These are phyloP conservation scores for Alternaria brassicae DNA, from an alignment of 2,329 filamentous ascomycete genomes.

Conservation along the genomic window DNA sequence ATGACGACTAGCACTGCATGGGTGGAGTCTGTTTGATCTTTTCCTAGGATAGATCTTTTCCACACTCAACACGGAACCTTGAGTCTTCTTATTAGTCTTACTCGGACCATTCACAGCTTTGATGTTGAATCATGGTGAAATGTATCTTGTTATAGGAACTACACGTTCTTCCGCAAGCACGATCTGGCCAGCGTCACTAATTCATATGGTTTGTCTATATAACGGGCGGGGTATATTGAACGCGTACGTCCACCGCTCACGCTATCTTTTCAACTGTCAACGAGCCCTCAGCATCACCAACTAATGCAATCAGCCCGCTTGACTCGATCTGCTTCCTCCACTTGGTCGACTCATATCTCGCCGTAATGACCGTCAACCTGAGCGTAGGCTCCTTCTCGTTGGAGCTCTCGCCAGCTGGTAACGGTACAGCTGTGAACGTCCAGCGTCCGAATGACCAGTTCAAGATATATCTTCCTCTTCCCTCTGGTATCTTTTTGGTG, in stretches of 20 bases:
- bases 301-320: conserved; percentile 53
- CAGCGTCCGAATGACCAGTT: conserved; percentile 99
- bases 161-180: background rate
- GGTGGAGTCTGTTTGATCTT: conserved; percentile 6
- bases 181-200: no score
- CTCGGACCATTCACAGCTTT: background rate
- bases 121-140: background rate
- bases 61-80: conserved; percentile 3
- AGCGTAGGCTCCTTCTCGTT: conserved; percentile 62
- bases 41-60: conserved; percentile 6
- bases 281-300: conserved; percentile 28
- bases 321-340: conserved; percentile 77
- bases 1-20: conserved; percentile 12
- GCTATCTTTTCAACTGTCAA: conserved; percentile 32
- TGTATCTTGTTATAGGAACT: background rate
- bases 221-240: background rate
- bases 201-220: background rate
- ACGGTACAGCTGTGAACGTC: conserved; percentile 75
- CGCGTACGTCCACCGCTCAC: background rate
- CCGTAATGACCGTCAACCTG: conserved; percentile 78
- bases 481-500: conserved; percentile 46
- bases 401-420: conserved; percentile 44
- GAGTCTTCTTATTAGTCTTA: background rate
- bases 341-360: conserved; percentile 74
- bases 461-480: conserved; percentile 75